phyloP scores from a whole-genome alignment of 257 asterid species.

The Nicotiana obtusifolia region DNA sequence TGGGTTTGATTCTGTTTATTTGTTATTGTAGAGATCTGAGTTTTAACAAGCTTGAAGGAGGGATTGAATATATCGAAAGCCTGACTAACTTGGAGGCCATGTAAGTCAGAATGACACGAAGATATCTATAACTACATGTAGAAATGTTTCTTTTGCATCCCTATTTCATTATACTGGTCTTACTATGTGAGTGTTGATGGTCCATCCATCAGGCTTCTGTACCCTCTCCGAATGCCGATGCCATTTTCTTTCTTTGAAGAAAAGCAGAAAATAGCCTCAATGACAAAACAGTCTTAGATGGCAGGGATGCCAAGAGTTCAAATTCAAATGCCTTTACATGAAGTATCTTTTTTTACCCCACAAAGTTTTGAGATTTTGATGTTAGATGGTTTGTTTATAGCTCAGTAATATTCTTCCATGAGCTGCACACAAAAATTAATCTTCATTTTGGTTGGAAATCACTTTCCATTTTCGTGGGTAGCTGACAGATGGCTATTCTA shows the following conservation, averaged over 20 bases:
- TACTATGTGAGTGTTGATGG: background rate
- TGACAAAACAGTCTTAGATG: background rate
- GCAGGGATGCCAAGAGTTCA: background rate
- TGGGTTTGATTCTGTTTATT: background rate
- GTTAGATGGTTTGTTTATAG: background rate
- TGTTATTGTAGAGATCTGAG: constrained; percentile 49
- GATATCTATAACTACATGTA: background rate
- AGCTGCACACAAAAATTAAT: background rate
- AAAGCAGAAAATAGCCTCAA: background rate
- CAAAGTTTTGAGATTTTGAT: background rate
- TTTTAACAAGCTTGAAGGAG: constrained; percentile 51
- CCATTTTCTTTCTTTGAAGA: background rate
- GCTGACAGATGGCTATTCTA: background rate
- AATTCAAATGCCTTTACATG: background rate
- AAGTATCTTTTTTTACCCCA: background rate
- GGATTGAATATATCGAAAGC: constrained; percentile 30
- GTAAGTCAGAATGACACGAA: constrained; percentile 21
- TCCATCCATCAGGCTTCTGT: background rate
- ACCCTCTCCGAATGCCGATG: background rate
- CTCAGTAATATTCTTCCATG: background rate
- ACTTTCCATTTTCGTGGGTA: background rate
- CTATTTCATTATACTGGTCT: constrained; percentile 1
- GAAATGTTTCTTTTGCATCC: background rate
- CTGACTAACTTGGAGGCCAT: constrained; percentile 14
- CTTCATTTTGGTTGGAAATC: background rate